These are phyloP conservation scores for Xylaria scruposa DNA, from an alignment of 495 filamentous ascomycete species.

Conservation along the genomic window DNA sequence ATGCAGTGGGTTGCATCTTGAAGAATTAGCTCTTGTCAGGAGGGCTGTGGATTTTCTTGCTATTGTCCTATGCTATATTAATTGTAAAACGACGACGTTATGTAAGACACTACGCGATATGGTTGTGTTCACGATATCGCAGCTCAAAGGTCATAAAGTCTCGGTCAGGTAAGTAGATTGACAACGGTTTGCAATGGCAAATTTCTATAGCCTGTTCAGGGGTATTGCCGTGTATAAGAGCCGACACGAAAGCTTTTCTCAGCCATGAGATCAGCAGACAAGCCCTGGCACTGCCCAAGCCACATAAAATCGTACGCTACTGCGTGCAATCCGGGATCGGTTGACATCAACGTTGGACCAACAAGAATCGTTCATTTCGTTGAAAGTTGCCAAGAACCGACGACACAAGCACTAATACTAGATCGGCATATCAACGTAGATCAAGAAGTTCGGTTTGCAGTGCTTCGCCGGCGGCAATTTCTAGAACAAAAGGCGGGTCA, in stretches of 20 bases:
- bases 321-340: constrained; percentile 6
- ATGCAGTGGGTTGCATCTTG: background rate
- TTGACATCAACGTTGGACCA: background rate
- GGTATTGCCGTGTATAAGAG: background rate
- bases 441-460: background rate
- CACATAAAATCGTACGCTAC: background rate
- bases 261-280: constrained; percentile 4
- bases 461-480: background rate
- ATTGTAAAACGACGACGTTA: too few relatives aligned
- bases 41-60: background rate
- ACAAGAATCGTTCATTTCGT: background rate
- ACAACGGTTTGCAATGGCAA: background rate
- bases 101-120: too few relatives aligned
- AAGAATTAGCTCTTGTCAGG: background rate
- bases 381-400: background rate
- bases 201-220: background rate
- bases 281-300: background rate
- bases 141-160: background rate
- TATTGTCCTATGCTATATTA: background rate
- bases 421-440: background rate
- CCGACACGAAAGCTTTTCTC: background rate
- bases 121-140: background rate
- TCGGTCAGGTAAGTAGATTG: background rate
- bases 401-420: background rate
- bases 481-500: constrained; percentile 6